phyloP scores from a whole-genome alignment of 2,329 filamentous ascomycete genomes.

The Colletotrichum sp. region DNA sequence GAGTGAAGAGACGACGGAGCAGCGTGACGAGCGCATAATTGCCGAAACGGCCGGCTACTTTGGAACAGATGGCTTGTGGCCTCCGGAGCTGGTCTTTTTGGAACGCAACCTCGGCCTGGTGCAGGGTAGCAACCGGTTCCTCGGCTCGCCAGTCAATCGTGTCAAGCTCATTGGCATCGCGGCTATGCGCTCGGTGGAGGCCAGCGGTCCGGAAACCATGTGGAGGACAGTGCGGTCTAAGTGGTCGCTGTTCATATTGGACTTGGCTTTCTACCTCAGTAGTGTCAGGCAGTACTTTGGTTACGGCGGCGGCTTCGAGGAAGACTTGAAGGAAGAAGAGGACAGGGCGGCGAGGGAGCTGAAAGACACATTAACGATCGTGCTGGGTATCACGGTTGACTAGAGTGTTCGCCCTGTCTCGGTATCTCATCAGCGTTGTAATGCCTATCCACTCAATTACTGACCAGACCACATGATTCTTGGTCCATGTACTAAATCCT shows the following conservation, averaged over 20 bases:
- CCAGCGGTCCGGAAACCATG: neutral
- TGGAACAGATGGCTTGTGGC: constrained; percentile 73
- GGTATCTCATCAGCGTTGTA: neutral
- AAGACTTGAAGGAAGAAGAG: neutral
- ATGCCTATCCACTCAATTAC: neutral
- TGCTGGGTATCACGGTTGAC: constrained; percentile 1
- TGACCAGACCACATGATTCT: neutral
- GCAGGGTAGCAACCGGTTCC: constrained; percentile 76
- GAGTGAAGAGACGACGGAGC: constrained; percentile 46
- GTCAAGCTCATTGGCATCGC: constrained; percentile 65
- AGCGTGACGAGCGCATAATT: constrained; percentile 71
- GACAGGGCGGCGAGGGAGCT: neutral
- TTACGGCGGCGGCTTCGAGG: neutral
- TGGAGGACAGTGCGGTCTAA: neutral
- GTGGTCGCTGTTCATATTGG: neutral
- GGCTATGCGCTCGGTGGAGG: neutral
- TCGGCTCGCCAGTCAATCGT: constrained; percentile 75
- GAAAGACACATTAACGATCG: neutral
- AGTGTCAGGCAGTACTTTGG: neutral
- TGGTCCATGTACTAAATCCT: neutral
- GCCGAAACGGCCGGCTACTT: constrained; percentile 58
- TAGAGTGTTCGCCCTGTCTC: neutral
- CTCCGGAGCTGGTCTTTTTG: constrained; percentile 75
- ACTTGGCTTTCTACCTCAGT: neutral
- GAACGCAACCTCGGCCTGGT: constrained; percentile 77